These are phyloP conservation scores for Cercophora newfieldiana DNA, from an alignment of 495 filamentous ascomycete species.

Conservation along the genomic window DNA sequence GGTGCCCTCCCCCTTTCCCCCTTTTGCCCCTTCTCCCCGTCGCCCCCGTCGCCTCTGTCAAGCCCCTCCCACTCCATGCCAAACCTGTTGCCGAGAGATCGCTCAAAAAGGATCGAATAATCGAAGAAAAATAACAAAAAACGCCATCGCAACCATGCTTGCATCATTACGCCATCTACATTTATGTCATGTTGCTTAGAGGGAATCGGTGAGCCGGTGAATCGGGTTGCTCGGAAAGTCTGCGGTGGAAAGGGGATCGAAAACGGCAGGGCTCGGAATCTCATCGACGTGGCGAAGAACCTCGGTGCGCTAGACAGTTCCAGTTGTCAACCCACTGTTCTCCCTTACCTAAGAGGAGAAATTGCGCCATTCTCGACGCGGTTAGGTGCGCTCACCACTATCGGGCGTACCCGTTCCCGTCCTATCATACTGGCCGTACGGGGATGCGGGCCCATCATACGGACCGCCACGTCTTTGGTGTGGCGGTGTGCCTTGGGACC, in stretches of 20 bases:
- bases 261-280: background rate
- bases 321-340: constrained; percentile 38
- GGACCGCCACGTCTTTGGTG: constrained; percentile 45
- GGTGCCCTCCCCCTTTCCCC: background rate
- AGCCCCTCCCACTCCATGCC: no score
- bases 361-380: constrained; percentile 51
- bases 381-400: constrained; percentile 34
- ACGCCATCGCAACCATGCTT: constrained; percentile 25
- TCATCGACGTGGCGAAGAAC: constrained; percentile 1
- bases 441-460: constrained; percentile 27
- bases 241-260: background rate
- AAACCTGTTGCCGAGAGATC: background rate
- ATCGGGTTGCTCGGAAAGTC: background rate
- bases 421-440: constrained; percentile 30
- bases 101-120: background rate
- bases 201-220: background rate
- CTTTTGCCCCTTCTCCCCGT: background rate
- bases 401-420: constrained; percentile 29
- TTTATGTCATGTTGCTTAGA: background rate
- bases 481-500: constrained; percentile 43
- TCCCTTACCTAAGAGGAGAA: constrained; percentile 52
- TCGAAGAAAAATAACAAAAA: constrained; percentile 2
- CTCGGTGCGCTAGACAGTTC: constrained; percentile 29
- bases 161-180: background rate
- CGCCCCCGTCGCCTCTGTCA: no score